phyloP scores from a whole-genome alignment of 2,329 filamentous ascomycete genomes.

The Colletotrichum theobromicola region DNA sequence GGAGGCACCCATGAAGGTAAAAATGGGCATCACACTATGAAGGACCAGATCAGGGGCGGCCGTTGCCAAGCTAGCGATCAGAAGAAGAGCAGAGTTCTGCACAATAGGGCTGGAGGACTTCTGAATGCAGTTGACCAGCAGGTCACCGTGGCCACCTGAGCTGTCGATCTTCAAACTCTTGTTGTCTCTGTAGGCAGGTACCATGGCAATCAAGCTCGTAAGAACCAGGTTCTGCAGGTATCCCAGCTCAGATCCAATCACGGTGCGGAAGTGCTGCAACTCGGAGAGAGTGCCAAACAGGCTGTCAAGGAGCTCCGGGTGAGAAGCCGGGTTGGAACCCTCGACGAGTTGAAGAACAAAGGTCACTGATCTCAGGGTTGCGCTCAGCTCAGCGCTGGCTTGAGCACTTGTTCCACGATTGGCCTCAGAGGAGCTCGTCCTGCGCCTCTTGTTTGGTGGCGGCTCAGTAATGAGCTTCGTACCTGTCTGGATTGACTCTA shows the following conservation, averaged over 20 bases:
- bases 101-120: conserved; percentile 91
- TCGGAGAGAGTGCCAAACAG: conserved; percentile 88
- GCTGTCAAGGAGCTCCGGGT: conserved; percentile 77
- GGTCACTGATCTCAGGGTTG: conserved; percentile 77
- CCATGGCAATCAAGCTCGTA: conserved; percentile 81
- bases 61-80: conserved; percentile 86
- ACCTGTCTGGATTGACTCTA: conserved; percentile 77
- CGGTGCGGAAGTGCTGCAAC: conserved; percentile 81
- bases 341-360: conserved; percentile 91
- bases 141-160: conserved; percentile 82
- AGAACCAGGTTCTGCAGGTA: conserved; percentile 89
- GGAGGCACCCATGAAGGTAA: conserved; percentile 96
- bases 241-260: conserved; percentile 84
- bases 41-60: conserved; percentile 90
- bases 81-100: conserved; percentile 86
- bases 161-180: conserved; percentile 72
- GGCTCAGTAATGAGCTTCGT: conserved; percentile 74
- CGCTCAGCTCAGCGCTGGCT: conserved; percentile 68
- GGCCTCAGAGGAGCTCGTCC: conserved; percentile 76
- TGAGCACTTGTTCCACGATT: conserved; percentile 64
- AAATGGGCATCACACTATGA: conserved; percentile 98
- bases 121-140: conserved; percentile 93
- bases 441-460: conserved; percentile 78
- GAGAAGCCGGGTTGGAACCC: conserved; percentile 74
- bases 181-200: conserved; percentile 73